Base-by-base conservation (phyloP, 2,329 filamentous ascomycete species). In the Chalaropsis ovoidea region DNA sequence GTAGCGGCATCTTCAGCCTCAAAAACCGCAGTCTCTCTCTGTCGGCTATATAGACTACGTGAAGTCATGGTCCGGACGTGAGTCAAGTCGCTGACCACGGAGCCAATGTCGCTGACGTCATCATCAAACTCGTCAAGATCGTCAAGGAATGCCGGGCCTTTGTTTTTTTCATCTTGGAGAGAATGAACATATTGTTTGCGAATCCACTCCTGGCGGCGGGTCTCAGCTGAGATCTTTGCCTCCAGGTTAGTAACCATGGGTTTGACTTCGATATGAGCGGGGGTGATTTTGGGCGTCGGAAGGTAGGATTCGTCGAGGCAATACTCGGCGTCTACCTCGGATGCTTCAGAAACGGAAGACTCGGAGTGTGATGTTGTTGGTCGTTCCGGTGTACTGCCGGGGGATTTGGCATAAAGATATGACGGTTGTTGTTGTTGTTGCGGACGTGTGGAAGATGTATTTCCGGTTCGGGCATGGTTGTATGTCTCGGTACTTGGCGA, bases 61-160 rank as follows among this genome's bases (percentile, higher is more conserved):
- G 66, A 67, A 10, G 66, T 67, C 66, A 67, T 67, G 15, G 66
- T 67, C 11, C 66, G 63, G 13, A 67, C 66, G 27, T 67, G 66
- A 22, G 66, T 67, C n/a, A 67, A 39, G 52, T 67, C 66, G 27
- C 66, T 67, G 61, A 67, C 66, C 24, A 67, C 66, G 5, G 66
- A 67, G 8, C 66, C 66, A 58, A 67, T 63, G 27, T 67, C 66
- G 49, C 66, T 67, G 49, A 65, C 43, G 19, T 67, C 63, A 52
- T 67, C 66, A 41, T 67, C 66, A 62, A 65, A 65, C 27, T 67
- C 66, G 22, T 67, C 66, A n/a, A 64, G 17, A 24, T 64, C 63
- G 4, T 58, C 63, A 19, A 64, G 63, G n/a, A 43, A 64, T 15
- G 58, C 52, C 19, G 49, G 64, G 3, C 64, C 64, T 19, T 62